Base-by-base conservation (phyloP, 2,329 filamentous ascomycete genomes). In the Penicillium corylophilum region DNA sequence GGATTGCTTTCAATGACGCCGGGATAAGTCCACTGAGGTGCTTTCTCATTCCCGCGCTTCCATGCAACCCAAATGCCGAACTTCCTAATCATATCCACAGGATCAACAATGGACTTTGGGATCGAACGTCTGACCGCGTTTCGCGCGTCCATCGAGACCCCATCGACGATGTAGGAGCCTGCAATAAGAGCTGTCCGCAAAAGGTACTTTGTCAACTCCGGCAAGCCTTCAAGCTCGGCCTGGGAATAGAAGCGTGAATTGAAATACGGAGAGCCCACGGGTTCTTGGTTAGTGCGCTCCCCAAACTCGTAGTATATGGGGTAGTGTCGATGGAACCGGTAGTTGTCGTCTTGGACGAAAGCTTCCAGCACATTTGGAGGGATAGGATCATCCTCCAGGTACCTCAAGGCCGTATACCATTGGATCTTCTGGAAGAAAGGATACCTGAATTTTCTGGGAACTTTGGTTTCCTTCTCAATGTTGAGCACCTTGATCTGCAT, bases 341-440 rank as follows among this genome's bases (percentile, higher is more conserved):
- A 74, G 45, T 77, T 75, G 40, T 79, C 77, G 48, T 84, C 82
- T 39, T 75, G 74, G 23, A 77, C 73, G 56, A 87, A 81, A 12
- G 77, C 71, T 35, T 83, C 74, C 44, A 79, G 72, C 5, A 87
- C 78, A 38, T 72, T 73, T 22, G 74, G 70, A 1, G 85, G 84
- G n/a, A 87, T 68, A 2, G 84, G 84, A 66, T 88, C 85, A 24
- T 82, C 77, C 46, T 82, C 77, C 33, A 88, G 73, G 61, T 87
- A 88, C 59, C 82, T 79, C 62, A 86, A 73, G n/a, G 81, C 77
- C 2, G 83, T 78, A 59, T 85, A 83, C 85, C 85, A 88, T 75
- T 86, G 84, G 48, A 87, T 81, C 63, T 84, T 85, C 64, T 87
- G 84, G 66, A 87, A 88, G 66, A 81, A 82, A 2, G 85, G 85